Conservation (phyloP, 108 stramenopile species). For the Nitzschia sp. region DNA sequence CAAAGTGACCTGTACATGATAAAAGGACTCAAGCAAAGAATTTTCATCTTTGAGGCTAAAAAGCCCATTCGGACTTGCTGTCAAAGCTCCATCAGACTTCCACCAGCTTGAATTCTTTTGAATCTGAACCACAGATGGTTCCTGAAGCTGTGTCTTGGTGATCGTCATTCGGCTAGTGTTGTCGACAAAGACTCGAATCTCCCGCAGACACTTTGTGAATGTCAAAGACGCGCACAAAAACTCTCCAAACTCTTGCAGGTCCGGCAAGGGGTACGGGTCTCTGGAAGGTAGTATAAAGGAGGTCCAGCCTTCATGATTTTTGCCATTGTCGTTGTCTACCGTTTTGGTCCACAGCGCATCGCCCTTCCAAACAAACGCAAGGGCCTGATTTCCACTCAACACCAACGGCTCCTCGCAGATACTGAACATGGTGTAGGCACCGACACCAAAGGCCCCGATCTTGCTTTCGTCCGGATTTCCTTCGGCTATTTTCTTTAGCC, state of each 20-base stretch:
- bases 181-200: slow-evolving; percentile 66
- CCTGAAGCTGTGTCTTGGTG: slow-evolving; percentile 55
- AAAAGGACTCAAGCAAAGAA: slow-evolving; percentile 37
- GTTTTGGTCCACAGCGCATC: slow-evolving; percentile 79
- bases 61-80: slow-evolving; percentile 52
- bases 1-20: slow-evolving; percentile 41
- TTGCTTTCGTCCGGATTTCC: slow-evolving; percentile 76
- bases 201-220: slow-evolving; percentile 61
- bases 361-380: slow-evolving; percentile 86
- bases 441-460: slow-evolving; percentile 82
- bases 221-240: slow-evolving; percentile 74
- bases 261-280: slow-evolving; percentile 72
- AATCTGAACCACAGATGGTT: slow-evolving; percentile 39
- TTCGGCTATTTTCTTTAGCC: slow-evolving; percentile 85
- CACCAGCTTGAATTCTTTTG: slow-evolving; percentile 47
- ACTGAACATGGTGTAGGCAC: slow-evolving; percentile 86
- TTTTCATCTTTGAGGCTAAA: slow-evolving; percentile 56
- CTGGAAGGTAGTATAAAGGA: slow-evolving; percentile 71
- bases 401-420: slow-evolving; percentile 86
- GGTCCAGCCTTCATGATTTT: slow-evolving; percentile 58
- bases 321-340: slow-evolving; percentile 22
- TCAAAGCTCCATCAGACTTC: slow-evolving; percentile 55
- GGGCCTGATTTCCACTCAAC: slow-evolving; percentile 56
- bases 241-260: slow-evolving; percentile 67
- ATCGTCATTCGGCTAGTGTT: slow-evolving; percentile 48